Evolutionary conservation across 176 grass and related monocot genomes (phyloP), one percentile per base, ranked within the genome.

Genomic region (Musa beccarii): DNA sequence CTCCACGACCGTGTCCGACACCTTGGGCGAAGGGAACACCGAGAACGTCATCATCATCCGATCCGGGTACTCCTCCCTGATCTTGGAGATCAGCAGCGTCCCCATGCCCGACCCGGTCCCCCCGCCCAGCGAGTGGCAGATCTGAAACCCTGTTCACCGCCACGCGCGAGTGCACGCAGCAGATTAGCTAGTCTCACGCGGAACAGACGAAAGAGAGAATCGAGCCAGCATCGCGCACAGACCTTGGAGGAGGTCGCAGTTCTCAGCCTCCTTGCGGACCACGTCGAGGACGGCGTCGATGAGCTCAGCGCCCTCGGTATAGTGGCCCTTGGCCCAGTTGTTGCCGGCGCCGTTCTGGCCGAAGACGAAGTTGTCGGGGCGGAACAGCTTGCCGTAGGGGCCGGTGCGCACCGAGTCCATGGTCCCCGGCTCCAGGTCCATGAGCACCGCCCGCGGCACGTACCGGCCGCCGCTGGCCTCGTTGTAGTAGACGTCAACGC

Each of bases 401-500:
- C 66, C 66, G 26, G 66, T 69, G 66, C 66, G 66, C 25, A 69
- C 26, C 4, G 66, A 29, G 34, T 69, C 66, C 66, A 69, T 69
- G 13, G 66, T 69, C 75, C 92, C 92, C 1, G 88, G 92, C 75
- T 95, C 92, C 0, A 95, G 92, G 82, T 95, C 88, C 85, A 95
- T 85, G 68, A 91, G 88, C 76, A 95, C 92, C 2, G 92, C 83
- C 79, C 92, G 81, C 0, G 92, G 92, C 52, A 95, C 92, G 78
- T 86, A 88, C 1, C 88, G 86, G 10, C 92, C 92, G 11, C 92
- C 80, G 0, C 85, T 88, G 29, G 92, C 92, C 79, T 95, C 88
- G 68, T 88, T 95, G 81, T 91, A 95, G 83, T 95, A 95, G 9
- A 95, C 88, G 82, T 95, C 88, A 54, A 88, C 86, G 72, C 92